Base-by-base conservation (phyloP, 352 stramenopile species). In the Phytophthora ohioensis region DNA sequence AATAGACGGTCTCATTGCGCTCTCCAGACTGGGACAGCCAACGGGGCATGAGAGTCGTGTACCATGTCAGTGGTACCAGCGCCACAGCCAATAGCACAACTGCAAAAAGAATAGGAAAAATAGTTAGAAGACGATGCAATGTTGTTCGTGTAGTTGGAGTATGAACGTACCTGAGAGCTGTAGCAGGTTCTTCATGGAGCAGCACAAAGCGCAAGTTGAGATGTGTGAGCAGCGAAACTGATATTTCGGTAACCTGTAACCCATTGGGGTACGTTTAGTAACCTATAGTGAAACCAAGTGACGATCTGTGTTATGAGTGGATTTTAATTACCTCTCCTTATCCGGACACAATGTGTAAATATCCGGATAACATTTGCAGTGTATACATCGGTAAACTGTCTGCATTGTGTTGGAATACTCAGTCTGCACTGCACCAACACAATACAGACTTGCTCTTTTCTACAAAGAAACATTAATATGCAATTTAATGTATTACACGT, bases 1-100 rank as follows among this genome's bases (percentile, higher is more conserved):
- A 94, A 66, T 85, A 87, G n/a, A 84, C 41, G 17, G 64, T 78
- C 34, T 63, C 45, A 49, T 69, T 75, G 35, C 78, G 82, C 57
- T 86, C 67, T 32, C 87, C 87, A 2, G 79, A 81, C 76, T 94
- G 87, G 49, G 76, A 75, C 46, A 91, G 63, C 87, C 87, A 94
- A 31, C 77, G 79, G 21, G 87, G 85, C 73, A 86, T 76, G 36
- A 94, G 80, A 52, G 81, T 86, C 59, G 79, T 72, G 71, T 93
- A 94, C 87, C 87, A 94, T 35, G 66, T 82, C n/a, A 90, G 47
- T 13, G 65, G 67, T 46, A 80, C 80, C 36, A 94, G 76, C 13
- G 57, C 52, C 12, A 64, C 70, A 31, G 87, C 74, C 30, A 94
- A 71, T 46, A 80, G 12, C 49, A 92, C 66, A 56, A 91, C 84